Evolutionary conservation across 805 yeast species (phyloP).

Genomic region (Candida yuanshanica): DNA sequence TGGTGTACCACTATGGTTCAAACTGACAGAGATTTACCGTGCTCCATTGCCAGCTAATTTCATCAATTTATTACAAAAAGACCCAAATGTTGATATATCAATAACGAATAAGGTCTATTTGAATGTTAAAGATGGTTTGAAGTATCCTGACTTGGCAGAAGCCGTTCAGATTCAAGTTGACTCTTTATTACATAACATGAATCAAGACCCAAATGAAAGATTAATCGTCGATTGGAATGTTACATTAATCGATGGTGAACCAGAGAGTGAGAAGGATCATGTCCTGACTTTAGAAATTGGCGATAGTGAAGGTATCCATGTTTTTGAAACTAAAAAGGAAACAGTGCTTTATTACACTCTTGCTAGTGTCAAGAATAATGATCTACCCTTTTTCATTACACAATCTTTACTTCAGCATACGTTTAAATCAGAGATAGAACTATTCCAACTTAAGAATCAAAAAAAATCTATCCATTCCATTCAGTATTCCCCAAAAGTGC

Average conservation of each 20-base stretch:
- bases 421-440: conserved; percentile 35
- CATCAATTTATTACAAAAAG: conserved; percentile 28
- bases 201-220: conserved; percentile 17
- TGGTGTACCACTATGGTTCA: conserved; percentile 38
- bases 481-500: conserved; percentile 52
- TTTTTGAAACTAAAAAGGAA: conserved; percentile 35
- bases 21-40: conserved; percentile 34
- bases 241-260: conserved; percentile 22
- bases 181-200: conserved; percentile 29
- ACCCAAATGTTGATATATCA: conserved; percentile 37
- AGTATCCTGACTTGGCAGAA: conserved; percentile 61
- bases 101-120: conserved; percentile 39
- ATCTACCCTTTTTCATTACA: conserved; percentile 55
- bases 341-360: conserved; percentile 37
- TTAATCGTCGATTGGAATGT: conserved; percentile 30
- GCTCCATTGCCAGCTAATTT: conserved; percentile 35
- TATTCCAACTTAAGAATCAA: conserved; percentile 17
- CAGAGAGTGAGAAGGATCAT: conserved; percentile 24
- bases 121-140: conserved; percentile 36
- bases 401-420: conserved; percentile 44
- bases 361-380: conserved; percentile 46
- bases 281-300: conserved; percentile 33
- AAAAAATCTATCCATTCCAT: conserved; percentile 25
- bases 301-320: conserved; percentile 37
- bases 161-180: conserved; percentile 47